Percentiles rank a stretch among this genome's conserved stretches.
Conservation (phyloP, 129 eudicot species). For the Chrysanthemum seticuspe region DNA sequence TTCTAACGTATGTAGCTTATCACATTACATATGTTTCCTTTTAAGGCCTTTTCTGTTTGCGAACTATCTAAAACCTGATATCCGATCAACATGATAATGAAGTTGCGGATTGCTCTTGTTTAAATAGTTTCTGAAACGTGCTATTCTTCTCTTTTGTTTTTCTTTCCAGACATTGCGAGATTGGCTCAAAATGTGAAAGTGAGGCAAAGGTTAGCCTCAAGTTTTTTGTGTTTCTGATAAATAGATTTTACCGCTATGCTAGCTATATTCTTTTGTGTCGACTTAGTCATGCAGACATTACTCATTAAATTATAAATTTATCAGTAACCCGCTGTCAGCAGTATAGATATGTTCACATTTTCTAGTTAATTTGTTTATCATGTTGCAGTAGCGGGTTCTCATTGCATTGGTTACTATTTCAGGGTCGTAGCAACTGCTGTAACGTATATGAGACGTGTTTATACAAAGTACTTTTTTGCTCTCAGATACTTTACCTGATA, state of each 20-base stretch:
- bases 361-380: background rate
- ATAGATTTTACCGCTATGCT: background rate
- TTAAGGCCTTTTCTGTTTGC: background rate
- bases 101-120: background rate
- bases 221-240: constrained; percentile 5
- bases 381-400: background rate
- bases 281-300: background rate
- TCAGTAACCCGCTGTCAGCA: background rate
- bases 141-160: constrained; percentile 27
- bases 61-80: background rate
- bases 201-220: constrained; percentile 80
- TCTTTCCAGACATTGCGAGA: constrained; percentile 70
- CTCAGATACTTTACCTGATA: constrained; percentile 1
- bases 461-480: constrained; percentile 48
- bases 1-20: background rate
- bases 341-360: background rate
- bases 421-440: constrained; percentile 99
- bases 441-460: constrained; percentile 95
- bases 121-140: background rate
- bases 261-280: constrained; percentile 7
- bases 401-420: constrained; percentile 37
- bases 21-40: background rate
- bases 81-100: background rate
- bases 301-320: background rate
- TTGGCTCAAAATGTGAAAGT: constrained; percentile 97